Base-by-base conservation (phyloP, 2,329 filamentous ascomycete genomes). In the Clarireedia monteithiana region DNA sequence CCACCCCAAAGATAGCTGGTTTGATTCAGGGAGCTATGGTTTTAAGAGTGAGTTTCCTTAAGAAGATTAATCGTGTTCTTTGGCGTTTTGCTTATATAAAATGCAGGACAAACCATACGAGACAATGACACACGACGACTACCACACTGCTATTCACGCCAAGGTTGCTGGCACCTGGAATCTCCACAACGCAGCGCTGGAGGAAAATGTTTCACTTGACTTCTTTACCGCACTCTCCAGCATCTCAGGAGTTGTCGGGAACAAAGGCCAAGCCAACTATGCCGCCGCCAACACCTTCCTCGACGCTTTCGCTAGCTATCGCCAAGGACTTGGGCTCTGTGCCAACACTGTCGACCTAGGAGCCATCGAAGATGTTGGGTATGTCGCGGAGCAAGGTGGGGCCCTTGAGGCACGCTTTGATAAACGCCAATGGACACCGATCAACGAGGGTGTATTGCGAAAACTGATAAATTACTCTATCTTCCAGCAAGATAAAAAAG, bases 261-360 rank as follows among this genome's bases (percentile, higher is more conserved):
- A 66, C 10, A 62, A 60, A 0, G 66, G 63, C 0, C 71, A 74
- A 47, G 59, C 77, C 5, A 76, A 77, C 2, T 83, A 83, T 63
- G 71, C 74, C 2, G 74, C 76, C 0, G 77, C 73, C 27, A 79
- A 79, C 62, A 71, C 71, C 34, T 79, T 74, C 68, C 67, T 77
- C 2, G 73, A 77, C 15, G 23, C 38, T 14, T 52, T 52, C 14
- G 50, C 38, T 5, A n/a, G 5, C 20, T 52, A 52, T 14, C 23
- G 50, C 5, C 50, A 45, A 24, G 15, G 20, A 3, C 38, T 44
- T 5, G 38, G 38, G 5, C 38, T 52, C 23, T 15, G 17, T 15
- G 50, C 50, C 23, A 17, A 26, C 23, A n/a, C 38, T 5, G 17
- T 52, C 15, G 38, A 42, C 14, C 24, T 52, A 3, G 50, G 46